These are phyloP conservation scores for Solanum hybrid DNA, from an alignment of 305 asterid genomes.

Conservation along the genomic window DNA sequence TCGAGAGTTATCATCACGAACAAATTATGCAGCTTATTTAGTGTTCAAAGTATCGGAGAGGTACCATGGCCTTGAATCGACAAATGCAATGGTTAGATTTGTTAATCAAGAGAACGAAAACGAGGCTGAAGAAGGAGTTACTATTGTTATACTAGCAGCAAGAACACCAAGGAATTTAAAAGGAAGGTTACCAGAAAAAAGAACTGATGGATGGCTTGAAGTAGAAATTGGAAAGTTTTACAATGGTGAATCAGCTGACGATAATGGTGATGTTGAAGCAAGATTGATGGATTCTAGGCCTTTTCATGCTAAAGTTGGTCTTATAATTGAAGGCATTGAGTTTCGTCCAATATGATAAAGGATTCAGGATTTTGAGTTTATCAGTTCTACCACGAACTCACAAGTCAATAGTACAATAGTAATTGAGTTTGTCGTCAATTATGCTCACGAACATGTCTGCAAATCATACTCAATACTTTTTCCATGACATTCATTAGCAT, in stretches of 20 bases:
- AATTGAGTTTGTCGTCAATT: not conserved
- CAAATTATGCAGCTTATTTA: slow-evolving; percentile 40
- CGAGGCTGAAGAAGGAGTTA: slow-evolving; percentile 8
- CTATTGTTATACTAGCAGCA: not conserved
- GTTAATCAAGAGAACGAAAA: not conserved
- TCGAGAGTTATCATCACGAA: slow-evolving; percentile 26
- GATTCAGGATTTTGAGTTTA: not conserved
- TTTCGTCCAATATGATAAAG: not conserved
- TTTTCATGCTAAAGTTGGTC: not conserved
- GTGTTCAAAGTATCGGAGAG: slow-evolving; percentile 30
- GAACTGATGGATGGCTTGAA: not conserved
- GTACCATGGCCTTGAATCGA: slow-evolving; percentile 26
- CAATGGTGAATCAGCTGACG: not conserved
- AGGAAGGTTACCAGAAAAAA: not conserved
- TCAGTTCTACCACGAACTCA: not conserved
- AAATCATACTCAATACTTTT: too few relatives aligned
- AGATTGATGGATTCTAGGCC: not conserved
- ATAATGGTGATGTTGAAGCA: not conserved
- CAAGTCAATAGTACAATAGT: not conserved
- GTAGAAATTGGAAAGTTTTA: not conserved
- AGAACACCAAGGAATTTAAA: not conserved
- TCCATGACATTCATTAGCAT: too few relatives aligned
- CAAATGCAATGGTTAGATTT: slow-evolving; percentile 27
- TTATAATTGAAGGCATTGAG: slow-evolving; percentile 1
- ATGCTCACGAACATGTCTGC: not conserved